Conservation (phyloP, 2,329 filamentous ascomycete species). For the Alternaria sp. region DNA sequence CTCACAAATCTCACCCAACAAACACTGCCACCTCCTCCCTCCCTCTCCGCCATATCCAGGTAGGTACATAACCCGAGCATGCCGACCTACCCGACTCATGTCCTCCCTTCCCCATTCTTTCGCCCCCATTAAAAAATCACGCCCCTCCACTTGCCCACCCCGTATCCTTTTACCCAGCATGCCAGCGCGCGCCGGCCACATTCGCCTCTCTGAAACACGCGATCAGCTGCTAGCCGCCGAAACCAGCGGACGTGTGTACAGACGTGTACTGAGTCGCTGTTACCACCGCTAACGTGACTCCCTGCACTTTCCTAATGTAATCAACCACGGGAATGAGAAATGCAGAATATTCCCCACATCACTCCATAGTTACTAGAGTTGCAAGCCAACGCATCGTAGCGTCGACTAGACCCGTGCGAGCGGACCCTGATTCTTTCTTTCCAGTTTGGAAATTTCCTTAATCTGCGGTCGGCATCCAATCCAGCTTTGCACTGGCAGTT, state of each 20-base stretch:
- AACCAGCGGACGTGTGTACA: background rate
- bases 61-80: background rate
- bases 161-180: background rate
- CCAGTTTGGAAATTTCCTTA: background rate
- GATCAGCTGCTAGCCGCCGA: background rate
- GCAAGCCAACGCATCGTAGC: background rate
- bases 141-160: background rate
- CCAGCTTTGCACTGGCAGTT: background rate
- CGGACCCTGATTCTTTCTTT: conserved; percentile 1
- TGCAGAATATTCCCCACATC: background rate
- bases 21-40: background rate
- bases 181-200: background rate
- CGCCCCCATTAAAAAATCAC: background rate
- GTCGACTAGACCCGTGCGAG: background rate
- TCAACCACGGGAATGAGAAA: background rate
- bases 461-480: background rate
- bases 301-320: background rate
- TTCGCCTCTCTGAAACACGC: background rate
- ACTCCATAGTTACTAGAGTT: background rate
- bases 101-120: background rate
- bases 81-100: background rate
- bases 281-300: background rate
- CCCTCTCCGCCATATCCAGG: background rate
- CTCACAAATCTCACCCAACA: background rate
- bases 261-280: background rate